Conservation (phyloP, 2,329 filamentous ascomycete species). For the Lasiodiplodia gonubiensis region DNA sequence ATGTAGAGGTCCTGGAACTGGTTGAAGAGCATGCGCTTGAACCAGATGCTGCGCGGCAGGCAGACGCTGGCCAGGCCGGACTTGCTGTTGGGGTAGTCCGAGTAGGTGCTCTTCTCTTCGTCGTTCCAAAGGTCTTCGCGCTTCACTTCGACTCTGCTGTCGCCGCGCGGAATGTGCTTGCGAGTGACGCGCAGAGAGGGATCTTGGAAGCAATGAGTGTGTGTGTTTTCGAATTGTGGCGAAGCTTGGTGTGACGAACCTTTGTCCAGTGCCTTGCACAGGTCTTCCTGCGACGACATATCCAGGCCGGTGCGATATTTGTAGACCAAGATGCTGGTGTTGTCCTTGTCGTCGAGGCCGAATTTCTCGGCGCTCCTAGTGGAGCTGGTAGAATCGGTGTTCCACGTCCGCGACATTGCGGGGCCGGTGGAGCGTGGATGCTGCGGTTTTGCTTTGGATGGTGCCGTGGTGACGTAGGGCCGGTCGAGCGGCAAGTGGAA, state of each 20-base stretch:
- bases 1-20: constrained; percentile 57
- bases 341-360: constrained; percentile 51
- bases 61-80: constrained; percentile 55
- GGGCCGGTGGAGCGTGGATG: constrained; percentile 16
- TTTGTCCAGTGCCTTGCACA: constrained; percentile 47
- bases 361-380: constrained; percentile 50
- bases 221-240: background rate
- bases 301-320: constrained; percentile 52
- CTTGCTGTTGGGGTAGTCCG: constrained; percentile 48
- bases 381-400: constrained; percentile 50
- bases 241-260: constrained; percentile 36
- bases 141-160: constrained; percentile 53
- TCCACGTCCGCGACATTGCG: constrained; percentile 47
- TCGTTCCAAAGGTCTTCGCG: constrained; percentile 52
- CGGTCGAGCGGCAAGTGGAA: background rate
- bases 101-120: constrained; percentile 40
- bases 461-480: constrained; percentile 9
- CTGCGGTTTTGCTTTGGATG: background rate
- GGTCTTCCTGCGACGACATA: constrained; percentile 51
- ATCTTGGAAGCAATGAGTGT: constrained; percentile 41
- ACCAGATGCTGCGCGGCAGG: constrained; percentile 52
- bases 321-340: constrained; percentile 53
- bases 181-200: constrained; percentile 53
- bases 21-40: constrained; percentile 53
- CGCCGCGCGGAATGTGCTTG: constrained; percentile 54